phyloP scores from a whole-genome alignment of 2,329 filamentous ascomycete genomes.

The Pseudogymnoascus sp. region DNA sequence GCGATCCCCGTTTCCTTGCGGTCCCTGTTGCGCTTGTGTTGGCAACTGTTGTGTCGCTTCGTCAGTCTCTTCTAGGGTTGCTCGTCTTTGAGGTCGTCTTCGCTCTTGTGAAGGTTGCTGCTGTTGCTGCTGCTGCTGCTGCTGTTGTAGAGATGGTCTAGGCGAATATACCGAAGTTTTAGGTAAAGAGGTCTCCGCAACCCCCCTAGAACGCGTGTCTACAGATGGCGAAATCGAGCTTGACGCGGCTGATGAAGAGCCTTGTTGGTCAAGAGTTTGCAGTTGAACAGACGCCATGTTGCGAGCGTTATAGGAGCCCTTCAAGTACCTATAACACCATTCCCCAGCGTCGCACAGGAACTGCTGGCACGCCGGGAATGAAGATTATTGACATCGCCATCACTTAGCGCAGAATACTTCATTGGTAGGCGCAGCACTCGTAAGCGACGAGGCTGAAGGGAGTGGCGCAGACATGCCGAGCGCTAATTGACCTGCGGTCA shows the following conservation, averaged over 20 bases:
- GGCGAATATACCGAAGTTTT: background rate
- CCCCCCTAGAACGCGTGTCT: background rate
- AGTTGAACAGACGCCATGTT: background rate
- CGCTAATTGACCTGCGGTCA: too few relatives aligned
- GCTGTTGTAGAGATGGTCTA: background rate
- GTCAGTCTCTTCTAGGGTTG: background rate
- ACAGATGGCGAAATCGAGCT: background rate
- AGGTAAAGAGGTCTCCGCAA: background rate
- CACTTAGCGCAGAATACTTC: background rate
- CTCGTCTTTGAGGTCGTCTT: background rate
- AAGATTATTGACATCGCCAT: background rate
- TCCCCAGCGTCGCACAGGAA: background rate
- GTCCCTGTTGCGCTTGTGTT: background rate
- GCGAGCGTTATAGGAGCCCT: background rate
- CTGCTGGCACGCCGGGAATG: background rate
- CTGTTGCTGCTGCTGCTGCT: background rate
- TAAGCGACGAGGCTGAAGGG: background rate
- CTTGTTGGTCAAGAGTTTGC: background rate
- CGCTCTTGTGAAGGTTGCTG: background rate
- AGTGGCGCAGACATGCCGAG: background rate
- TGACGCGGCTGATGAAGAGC: background rate
- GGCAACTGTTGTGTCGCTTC: background rate
- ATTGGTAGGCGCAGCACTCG: background rate
- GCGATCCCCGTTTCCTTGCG: background rate
- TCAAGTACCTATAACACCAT: background rate